Conservation (phyloP, 2,329 filamentous ascomycete genomes). For the Monosporascus sp. region DNA sequence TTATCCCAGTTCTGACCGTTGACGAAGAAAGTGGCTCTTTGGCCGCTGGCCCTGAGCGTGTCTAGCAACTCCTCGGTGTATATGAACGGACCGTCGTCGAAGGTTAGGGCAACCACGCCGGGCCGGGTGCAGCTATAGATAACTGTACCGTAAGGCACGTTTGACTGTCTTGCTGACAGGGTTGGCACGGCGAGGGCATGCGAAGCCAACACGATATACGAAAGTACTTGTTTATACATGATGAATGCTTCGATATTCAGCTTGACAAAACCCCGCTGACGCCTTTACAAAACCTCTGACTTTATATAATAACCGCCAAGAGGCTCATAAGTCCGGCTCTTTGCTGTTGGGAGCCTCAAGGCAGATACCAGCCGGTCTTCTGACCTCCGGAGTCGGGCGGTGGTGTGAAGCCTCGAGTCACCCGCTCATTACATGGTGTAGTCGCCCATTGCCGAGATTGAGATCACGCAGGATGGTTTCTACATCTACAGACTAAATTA, state of each 20-base stretch:
- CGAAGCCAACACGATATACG: background rate
- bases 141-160: constrained; percentile 4
- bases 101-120: constrained; percentile 18
- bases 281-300: too few relatives aligned
- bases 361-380: background rate
- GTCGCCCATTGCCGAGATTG: background rate
- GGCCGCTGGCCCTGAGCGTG: constrained; percentile 7
- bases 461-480: background rate
- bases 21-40: constrained; percentile 20
- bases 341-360: background rate
- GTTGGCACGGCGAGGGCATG: background rate
- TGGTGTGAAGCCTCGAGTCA: background rate
- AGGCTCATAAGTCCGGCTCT: too few relatives aligned
- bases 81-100: constrained; percentile 20
- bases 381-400: background rate
- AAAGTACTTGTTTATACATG: background rate
- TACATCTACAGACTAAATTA: background rate
- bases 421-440: background rate
- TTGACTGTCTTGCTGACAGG: constrained; percentile 2
- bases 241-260: background rate
- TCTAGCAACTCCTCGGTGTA: constrained; percentile 15
- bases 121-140: constrained; percentile 10
- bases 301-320: too few relatives aligned
- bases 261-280: too few relatives aligned
- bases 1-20: constrained; percentile 39